Conservation (phyloP, 306 rosid genomes). For the Oxytropis ochrocephala region DNA sequence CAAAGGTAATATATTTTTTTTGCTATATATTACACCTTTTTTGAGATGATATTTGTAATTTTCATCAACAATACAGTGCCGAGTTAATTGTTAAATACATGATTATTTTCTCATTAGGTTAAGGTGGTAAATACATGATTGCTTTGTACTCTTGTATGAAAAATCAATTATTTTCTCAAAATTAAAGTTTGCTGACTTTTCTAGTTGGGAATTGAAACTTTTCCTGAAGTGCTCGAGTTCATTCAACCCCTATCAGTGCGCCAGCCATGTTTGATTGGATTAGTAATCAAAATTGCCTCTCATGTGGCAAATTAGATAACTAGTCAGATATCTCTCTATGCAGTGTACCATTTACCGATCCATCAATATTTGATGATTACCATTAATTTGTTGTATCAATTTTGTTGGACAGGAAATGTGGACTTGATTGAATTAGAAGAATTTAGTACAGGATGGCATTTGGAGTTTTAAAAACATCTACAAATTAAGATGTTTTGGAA, state of each 20-base stretch:
- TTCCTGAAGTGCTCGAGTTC: constrained; percentile 12
- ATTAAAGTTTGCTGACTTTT: neutral
- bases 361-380: too few relatives aligned
- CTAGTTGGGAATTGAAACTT: constrained; percentile 16
- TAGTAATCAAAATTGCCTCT: too few relatives aligned
- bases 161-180: neutral
- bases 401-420: too few relatives aligned
- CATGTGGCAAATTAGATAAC: too few relatives aligned
- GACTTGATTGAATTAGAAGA: too few relatives aligned
- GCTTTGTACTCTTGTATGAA: constrained; percentile 7
- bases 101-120: too few relatives aligned
- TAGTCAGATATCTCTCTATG: too few relatives aligned
- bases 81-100: constrained; percentile 26
- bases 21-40: constrained; percentile 11
- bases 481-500: too few relatives aligned
- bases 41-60: constrained; percentile 9
- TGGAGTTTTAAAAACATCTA: too few relatives aligned
- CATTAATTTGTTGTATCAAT: too few relatives aligned
- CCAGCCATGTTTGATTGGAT: neutral
- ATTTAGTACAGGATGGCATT: too few relatives aligned
- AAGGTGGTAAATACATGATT: constrained; percentile 16
- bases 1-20: constrained; percentile 12
- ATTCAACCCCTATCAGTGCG: neutral
- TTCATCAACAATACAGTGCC: constrained; percentile 3
- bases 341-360: too few relatives aligned